Base-by-base conservation (phyloP, 83 land plant genomes). In the Diphasiastrum complanatum region DNA sequence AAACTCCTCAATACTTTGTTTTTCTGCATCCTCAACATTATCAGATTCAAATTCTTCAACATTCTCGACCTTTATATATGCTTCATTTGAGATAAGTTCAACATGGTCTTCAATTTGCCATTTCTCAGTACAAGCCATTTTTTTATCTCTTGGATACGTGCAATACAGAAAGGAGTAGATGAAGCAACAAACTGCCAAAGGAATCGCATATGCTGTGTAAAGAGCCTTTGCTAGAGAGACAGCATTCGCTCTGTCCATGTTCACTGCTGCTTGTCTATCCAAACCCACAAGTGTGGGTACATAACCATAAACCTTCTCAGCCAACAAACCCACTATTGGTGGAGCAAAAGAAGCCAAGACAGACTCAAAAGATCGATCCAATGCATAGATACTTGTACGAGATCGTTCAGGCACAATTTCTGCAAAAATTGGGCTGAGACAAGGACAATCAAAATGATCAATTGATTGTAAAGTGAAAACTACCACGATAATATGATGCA, bases 311-410 rank as follows among this genome's bases (percentile, higher is more conserved):
- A 52, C 32, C 10, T 38, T 20, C 46, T 65, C 45, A 10, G 68
- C 68, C 6, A 65, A 61, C 14, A 65, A 40, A n/a, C 68, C 68
- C 22, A 65, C 68, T 0, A 51, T 36, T 34, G 68, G 62, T 33
- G 68, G 68, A 35, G 68, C 68, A 34, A 65, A 65, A 20, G 68
- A 65, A 14, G 68, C 68, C 33, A 65, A 31, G 41, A 65, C 46
- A 22, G 68, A 0, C 28, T 65, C 68, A 51, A 65, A 52, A 33
- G 61, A 52, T 3, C 68, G 60, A 37, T 65, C 68, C 43, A 65
- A 54, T 1, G 68, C 68, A 36, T 65, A 65, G 0, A 65, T 40
- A 18, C 46, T 65, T 0, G 68, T 56, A 12, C 68, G 34, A 8
- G 68, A 51, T 2, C 24, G 52, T 40, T 65, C 45, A 5, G 61